A percentile compares a stretch with the other conserved stretches of the same genome.
Evolutionary conservation across 257 asterid species (phyloP).

Genomic region (Prunella vulgaris): DNA sequence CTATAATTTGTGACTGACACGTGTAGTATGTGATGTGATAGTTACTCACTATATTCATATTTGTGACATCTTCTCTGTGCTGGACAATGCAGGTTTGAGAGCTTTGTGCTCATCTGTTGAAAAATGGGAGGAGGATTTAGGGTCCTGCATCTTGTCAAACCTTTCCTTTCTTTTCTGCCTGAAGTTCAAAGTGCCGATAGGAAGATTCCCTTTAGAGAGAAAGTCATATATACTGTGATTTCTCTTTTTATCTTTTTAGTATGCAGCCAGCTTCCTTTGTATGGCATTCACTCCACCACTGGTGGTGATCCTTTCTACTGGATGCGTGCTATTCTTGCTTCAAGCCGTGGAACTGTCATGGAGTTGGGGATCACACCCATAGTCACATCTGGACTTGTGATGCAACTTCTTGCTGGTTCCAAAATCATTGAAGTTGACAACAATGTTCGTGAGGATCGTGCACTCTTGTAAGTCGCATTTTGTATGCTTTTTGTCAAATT

Average conservation of each 20-base stretch:
- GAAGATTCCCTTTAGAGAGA: slow-evolving; percentile 65
- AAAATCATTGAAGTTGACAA: slow-evolving; percentile 70
- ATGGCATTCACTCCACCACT: slow-evolving; percentile 69
- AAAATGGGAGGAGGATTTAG: slow-evolving; percentile 73
- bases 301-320: slow-evolving; percentile 75
- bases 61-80: neutral
- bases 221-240: slow-evolving; percentile 55
- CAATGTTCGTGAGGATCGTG: slow-evolving; percentile 71
- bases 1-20: neutral
- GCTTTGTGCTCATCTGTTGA: slow-evolving; percentile 12
- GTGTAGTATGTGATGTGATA: neutral
- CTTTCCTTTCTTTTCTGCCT: slow-evolving; percentile 58
- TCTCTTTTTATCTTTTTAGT: slow-evolving; percentile 56
- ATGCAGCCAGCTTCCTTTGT: slow-evolving; percentile 72
- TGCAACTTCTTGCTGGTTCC: slow-evolving; percentile 68
- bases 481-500: neutral
- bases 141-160: slow-evolving; percentile 67
- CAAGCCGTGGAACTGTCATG: slow-evolving; percentile 74
- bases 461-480: slow-evolving; percentile 51
- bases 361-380: slow-evolving; percentile 75
- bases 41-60: neutral
- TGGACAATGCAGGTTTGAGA: slow-evolving; percentile 25
- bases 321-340: slow-evolving; percentile 75
- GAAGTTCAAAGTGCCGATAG: slow-evolving; percentile 72
- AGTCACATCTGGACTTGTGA: slow-evolving; percentile 64